These are phyloP conservation scores for Helminthosporium solani DNA, from an alignment of 2,329 filamentous ascomycete genomes.

Conservation along the genomic window DNA sequence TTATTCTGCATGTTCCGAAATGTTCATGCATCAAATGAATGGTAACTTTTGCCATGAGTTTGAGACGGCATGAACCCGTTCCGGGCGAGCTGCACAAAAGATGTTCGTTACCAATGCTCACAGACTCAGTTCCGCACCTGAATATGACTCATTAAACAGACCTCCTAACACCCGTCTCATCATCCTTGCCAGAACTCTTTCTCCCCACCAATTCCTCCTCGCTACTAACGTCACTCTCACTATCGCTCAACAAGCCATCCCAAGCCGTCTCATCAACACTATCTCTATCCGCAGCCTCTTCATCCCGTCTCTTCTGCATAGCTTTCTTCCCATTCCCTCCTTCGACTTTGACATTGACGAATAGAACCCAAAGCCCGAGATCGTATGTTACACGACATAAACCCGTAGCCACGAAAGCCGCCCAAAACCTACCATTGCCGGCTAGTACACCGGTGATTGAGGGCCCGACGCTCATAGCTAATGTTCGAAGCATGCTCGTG, in stretches of 20 bases:
- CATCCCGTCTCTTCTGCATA: conserved; percentile 18
- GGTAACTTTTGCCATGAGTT: no score
- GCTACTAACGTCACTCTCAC: conserved; percentile 24
- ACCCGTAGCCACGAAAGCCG: conserved; percentile 41
- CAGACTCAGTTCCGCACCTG: no score
- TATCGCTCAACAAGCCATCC: conserved; percentile 34
- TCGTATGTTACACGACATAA: conserved; percentile 40
- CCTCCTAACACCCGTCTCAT: no score
- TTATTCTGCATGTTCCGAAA: no score
- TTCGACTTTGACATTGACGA: conserved; percentile 39
- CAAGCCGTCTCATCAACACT: conserved; percentile 28
- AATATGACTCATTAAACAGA: no score
- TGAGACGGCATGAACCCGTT: no score
- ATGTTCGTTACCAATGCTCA: no score
- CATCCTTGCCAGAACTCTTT: conserved; percentile 6
- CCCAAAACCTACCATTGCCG: conserved; percentile 37
- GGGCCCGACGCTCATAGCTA: conserved; percentile 55
- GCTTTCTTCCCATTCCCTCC: conserved; percentile 14
- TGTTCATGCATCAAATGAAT: no score
- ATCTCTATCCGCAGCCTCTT: conserved; percentile 21
- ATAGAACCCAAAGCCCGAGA: conserved; percentile 40
- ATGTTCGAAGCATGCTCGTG: conserved; percentile 60
- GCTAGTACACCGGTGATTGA: conserved; percentile 40
- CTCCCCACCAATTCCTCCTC: conserved; percentile 13
- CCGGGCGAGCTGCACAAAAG: no score